Evolutionary conservation across 1,139 yeast genomes (phyloP).

Genomic region (Entelexis paramagnoliae): DNA sequence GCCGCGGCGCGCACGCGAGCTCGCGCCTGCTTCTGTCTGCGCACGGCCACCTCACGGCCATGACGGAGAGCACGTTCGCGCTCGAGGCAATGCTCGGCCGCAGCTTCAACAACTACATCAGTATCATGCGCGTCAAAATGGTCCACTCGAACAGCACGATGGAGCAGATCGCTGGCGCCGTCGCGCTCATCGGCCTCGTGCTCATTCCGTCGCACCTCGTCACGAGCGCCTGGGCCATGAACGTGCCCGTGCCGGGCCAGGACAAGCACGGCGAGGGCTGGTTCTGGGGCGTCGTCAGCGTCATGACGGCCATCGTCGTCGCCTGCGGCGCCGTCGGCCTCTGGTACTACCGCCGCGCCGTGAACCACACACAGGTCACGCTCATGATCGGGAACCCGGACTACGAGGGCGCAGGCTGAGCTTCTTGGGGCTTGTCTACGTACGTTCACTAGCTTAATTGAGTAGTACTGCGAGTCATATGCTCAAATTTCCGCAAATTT

Average conservation of each 20-base stretch:
- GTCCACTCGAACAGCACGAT: slow-evolving; percentile 11
- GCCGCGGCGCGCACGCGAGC: neutral
- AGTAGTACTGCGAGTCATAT: too few species aligned
- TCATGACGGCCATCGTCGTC: neutral
- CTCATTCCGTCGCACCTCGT: slow-evolving; percentile 10
- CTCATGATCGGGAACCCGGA: neutral
- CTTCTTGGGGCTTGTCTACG: neutral
- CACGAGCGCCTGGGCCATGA: slow-evolving; percentile 14
- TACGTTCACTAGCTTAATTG: too few species aligned
- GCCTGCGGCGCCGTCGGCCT: neutral
- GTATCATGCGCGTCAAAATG: slow-evolving; percentile 12
- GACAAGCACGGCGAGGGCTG: slow-evolving; percentile 3
- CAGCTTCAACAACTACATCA: slow-evolving; percentile 8
- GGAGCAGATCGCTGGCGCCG: slow-evolving; percentile 11
- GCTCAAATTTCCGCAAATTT: too few species aligned
- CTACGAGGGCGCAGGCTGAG: neutral
- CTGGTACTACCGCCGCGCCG: slow-evolving; percentile 1
- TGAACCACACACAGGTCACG: slow-evolving; percentile 1
- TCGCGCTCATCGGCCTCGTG: slow-evolving; percentile 4
- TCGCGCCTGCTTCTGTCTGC: slow-evolving; percentile 1
- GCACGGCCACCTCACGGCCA: slow-evolving; percentile 5
- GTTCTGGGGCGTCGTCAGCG: slow-evolving; percentile 10
- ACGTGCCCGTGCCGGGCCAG: slow-evolving; percentile 8
- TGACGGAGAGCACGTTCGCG: slow-evolving; percentile 1
- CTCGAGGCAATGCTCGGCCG: slow-evolving; percentile 8